Base-by-base conservation (phyloP, 2,329 filamentous ascomycete genomes). In the Cercospora sojina region DNA sequence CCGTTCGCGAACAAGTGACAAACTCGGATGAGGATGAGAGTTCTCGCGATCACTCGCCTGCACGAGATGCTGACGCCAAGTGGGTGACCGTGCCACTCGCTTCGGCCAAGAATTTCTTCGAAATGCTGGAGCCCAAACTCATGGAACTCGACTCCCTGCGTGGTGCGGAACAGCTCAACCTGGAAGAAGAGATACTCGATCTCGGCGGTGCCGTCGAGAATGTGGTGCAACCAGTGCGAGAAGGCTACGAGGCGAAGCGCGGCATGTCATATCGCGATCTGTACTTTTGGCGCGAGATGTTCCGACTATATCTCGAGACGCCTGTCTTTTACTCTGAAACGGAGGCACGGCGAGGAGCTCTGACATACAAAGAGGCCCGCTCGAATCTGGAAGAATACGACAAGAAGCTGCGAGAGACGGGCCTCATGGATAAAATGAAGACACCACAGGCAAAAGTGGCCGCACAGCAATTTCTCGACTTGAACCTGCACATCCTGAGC, bases 241-340 rank as follows among this genome's bases (percentile, higher is more conserved):
- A 86, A 65, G 75, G 75, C 16, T 77, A 69, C 60, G 75, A 77
- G 68, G 71, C 74, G n/a, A 74, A 70, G 47, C 73, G 75, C 5
- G 67, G 68, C 18, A 67, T 77, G 62, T 75, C 71, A 67, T 76
- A 77, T 63, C 71, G 75, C 53, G 90, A 95, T 74, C 80, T 96
- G 25, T 86, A 88, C 62, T 85, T 85, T 41, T 96, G 92, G 92
- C 87, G 92, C 58, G 85, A 90, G 70, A 88, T 96, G 69, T 94
- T 96, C 73, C 88, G 92, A 67, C 80, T 94, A 0, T 96, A 96
- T 74, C 80, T 93, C 12, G 89, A 95, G 64, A 89, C 90, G 7
- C 86, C 90, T 63, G 84, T 96, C 31, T 96, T 96, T 80, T 95
- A 95, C 77, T 92, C 91, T 1, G 90, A 89, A 0, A 86, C 87